Percentiles rank a stretch among this genome's conserved stretches.
Evolutionary conservation across 176 grass and related monocot species (phyloP).

Genomic region (Alloteropsis semialata): DNA sequence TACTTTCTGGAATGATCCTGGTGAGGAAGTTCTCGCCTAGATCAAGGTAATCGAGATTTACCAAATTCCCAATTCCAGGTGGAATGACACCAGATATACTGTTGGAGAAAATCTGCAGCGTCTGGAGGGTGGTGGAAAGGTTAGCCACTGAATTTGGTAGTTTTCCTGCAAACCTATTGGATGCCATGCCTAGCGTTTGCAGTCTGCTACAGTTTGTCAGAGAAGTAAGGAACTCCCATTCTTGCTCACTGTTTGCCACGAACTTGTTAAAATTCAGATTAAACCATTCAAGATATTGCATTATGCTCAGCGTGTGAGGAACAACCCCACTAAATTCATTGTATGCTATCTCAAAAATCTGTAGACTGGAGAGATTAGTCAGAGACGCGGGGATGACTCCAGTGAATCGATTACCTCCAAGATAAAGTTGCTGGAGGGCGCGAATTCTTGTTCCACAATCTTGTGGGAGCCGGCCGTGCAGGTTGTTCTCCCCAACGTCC

Average conservation of each 20-base stretch:
- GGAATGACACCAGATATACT: not conserved
- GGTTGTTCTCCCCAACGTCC: not conserved
- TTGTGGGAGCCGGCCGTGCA: not conserved
- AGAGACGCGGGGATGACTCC: not conserved
- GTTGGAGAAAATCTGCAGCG: not conserved
- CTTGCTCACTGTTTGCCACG: not conserved
- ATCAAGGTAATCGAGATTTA: not conserved
- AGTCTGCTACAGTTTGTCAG: not conserved
- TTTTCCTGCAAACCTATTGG: not conserved
- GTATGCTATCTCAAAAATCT: not conserved
- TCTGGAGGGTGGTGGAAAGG: not conserved
- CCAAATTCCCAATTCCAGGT: not conserved
- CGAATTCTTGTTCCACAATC: not conserved
- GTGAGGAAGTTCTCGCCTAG: not conserved
- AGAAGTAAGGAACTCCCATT: conserved; percentile 13
- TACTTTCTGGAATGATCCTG: not conserved
- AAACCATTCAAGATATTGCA: not conserved
- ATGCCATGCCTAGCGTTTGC: not conserved
- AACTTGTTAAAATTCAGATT: not conserved
- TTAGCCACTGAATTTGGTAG: not conserved
- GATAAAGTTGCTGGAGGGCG: not conserved
- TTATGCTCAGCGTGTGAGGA: too few relatives aligned
- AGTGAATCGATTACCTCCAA: not conserved
- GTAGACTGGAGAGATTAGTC: not conserved
- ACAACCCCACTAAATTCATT: too few relatives aligned